phyloP scores from a whole-genome alignment of 1,139 yeast genomes.

The Suhomyces atakaporum region DNA sequence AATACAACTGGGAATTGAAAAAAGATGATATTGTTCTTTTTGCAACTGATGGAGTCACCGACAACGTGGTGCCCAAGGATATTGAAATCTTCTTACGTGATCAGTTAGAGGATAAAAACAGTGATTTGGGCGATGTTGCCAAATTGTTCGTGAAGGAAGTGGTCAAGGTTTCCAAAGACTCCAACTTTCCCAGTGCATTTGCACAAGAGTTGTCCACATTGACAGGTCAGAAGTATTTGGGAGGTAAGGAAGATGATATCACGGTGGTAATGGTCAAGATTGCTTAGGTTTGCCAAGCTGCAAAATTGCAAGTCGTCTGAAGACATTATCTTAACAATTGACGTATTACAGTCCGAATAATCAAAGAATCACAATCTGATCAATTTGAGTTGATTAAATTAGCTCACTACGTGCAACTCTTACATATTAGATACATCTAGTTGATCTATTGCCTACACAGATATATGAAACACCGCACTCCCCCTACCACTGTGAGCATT shows the following conservation, averaged over 20 bases:
- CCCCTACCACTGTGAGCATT: no score
- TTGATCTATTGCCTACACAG: no score
- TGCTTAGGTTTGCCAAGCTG: no score
- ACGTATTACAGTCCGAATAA: no score
- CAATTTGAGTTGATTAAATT: no score
- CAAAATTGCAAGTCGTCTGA: no score
- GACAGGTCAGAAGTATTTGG: constrained; percentile 71
- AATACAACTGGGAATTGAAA: constrained; percentile 51
- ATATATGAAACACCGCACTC: no score
- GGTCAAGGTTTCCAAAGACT: constrained; percentile 68
- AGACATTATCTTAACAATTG: no score
- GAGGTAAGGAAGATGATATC: constrained; percentile 96
- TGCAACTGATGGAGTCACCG: constrained; percentile 94
- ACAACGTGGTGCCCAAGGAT: constrained; percentile 76
- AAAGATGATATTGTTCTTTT: constrained; percentile 76
- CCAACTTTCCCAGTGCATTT: constrained; percentile 79
- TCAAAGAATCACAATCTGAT: constrained; percentile 1
- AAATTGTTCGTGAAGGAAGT: constrained; percentile 67
- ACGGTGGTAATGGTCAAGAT: constrained; percentile 75
- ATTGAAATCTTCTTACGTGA: constrained; percentile 63
- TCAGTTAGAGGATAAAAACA: constrained; percentile 23
- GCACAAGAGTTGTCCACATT: constrained; percentile 74
- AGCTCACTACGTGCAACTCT: no score
- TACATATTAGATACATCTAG: no score
- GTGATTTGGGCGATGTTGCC: constrained; percentile 43